Conservation (phyloP, 1,284 basidiomycete species). For the Ceratorhiza oryzae-sativae region DNA sequence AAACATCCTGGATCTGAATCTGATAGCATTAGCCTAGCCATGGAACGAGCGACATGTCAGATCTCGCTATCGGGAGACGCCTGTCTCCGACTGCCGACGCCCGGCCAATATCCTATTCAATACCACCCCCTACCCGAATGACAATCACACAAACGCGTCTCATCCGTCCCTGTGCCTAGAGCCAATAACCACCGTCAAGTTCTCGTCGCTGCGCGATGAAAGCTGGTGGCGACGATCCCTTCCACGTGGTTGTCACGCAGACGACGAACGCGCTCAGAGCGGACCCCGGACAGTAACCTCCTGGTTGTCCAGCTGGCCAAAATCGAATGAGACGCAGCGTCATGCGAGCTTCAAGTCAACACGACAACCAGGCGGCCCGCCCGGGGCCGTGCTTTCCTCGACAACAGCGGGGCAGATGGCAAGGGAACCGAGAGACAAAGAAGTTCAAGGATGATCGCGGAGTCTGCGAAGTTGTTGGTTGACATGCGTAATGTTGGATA, state of each 20-base stretch:
- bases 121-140: background rate
- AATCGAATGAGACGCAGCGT: background rate
- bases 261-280: background rate
- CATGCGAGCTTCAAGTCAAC: background rate
- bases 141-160: background rate
- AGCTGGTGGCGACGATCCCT: constrained; percentile 9
- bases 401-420: background rate
- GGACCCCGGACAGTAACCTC: background rate
- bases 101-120: too few species aligned
- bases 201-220: background rate
- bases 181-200: background rate
- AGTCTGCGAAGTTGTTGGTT: background rate
- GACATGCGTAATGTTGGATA: background rate
- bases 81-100: too few species aligned
- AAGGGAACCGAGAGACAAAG: background rate
- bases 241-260: constrained; percentile 26
- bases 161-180: constrained; percentile 10
- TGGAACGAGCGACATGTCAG: too few species aligned
- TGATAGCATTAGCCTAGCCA: too few species aligned
- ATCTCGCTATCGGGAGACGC: too few species aligned
- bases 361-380: background rate
- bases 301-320: background rate
- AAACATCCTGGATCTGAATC: too few species aligned
- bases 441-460: too few species aligned
- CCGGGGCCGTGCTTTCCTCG: too few species aligned